A percentile compares a stretch with the other conserved stretches of the same genome.
Evolutionary conservation across 2,329 filamentous ascomycete genomes (phyloP).

Genomic region (Dothideomycetidae sp.): DNA sequence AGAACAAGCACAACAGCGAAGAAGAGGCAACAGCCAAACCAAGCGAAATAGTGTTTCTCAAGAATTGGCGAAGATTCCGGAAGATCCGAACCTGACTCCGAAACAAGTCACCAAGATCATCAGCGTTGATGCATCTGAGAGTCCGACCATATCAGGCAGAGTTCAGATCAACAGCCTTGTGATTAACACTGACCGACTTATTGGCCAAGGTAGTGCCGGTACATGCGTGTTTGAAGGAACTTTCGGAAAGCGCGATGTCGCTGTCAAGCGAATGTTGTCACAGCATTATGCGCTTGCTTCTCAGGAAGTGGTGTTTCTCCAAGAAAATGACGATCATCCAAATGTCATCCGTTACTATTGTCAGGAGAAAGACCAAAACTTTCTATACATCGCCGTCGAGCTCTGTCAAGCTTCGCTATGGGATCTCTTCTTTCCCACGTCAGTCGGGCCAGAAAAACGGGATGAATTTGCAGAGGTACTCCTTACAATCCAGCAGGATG

Average conservation of each 20-base stretch:
- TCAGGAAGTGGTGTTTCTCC: conserved; percentile 77
- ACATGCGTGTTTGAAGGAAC: conserved; percentile 91
- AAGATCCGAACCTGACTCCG: conserved; percentile 17
- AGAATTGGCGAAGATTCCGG: conserved; percentile 17
- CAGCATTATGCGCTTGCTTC: conserved; percentile 93
- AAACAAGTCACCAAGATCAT: conserved; percentile 24
- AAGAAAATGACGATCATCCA: conserved; percentile 88
- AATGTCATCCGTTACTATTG: conserved; percentile 97
- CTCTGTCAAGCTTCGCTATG: conserved; percentile 86
- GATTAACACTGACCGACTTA: conserved; percentile 44
- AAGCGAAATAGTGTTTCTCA: conserved; percentile 9
- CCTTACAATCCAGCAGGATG: conserved; percentile 55
- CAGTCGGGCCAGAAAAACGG: conserved; percentile 39
- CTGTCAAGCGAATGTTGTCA: conserved; percentile 91
- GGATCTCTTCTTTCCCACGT: conserved; percentile 81
- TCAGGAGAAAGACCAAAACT: conserved; percentile 74
- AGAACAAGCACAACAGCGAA: conserved; percentile 12
- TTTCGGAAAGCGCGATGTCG: conserved; percentile 83
- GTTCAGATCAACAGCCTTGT: conserved; percentile 47
- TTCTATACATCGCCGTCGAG: conserved; percentile 92
- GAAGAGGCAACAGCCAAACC: conserved; percentile 9
- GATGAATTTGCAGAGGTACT: conserved; percentile 44
- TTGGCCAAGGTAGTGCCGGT: conserved; percentile 80
- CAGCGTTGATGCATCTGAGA: conserved; percentile 29
- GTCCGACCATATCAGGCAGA: conserved; percentile 30